A percentile compares a stretch with the other conserved stretches of the same genome.
These are phyloP conservation scores for Elaeis oleifera DNA, from an alignment of 202 grass and related monocot species.

Conservation along the genomic window DNA sequence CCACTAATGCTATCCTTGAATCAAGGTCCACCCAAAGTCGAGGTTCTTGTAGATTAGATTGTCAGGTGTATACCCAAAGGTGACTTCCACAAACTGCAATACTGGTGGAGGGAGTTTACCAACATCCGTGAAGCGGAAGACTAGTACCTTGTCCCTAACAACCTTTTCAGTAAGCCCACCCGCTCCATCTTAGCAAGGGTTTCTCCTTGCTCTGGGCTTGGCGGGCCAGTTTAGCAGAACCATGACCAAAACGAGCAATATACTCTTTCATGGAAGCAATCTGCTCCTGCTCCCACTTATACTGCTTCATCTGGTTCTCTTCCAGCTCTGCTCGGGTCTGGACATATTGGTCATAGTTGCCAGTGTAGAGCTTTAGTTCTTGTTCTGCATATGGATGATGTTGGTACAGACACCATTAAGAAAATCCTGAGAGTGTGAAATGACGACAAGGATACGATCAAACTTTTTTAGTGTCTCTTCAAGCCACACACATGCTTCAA, in stretches of 20 bases:
- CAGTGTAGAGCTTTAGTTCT: constrained; percentile 75
- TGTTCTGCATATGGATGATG: constrained; percentile 94
- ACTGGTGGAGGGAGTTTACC: constrained; percentile 84
- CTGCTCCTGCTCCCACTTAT: constrained; percentile 95
- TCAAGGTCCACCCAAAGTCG: constrained; percentile 87
- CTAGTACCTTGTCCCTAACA: constrained; percentile 51
- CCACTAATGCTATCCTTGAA: constrained; percentile 71
- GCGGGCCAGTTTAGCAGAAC: constrained; percentile 87
- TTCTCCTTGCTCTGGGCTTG: constrained; percentile 92
- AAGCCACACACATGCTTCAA: constrained; percentile 95
- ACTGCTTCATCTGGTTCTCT: constrained; percentile 95
- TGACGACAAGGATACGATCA: constrained; percentile 67
- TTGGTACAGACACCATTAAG: constrained; percentile 87
- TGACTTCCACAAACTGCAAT: constrained; percentile 79
- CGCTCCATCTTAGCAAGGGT: constrained; percentile 96
- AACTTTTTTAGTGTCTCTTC: constrained; percentile 81
- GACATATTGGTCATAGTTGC: constrained; percentile 84
- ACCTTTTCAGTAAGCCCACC: constrained; percentile 72
- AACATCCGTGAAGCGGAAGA: constrained; percentile 71
- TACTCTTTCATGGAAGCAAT: constrained; percentile 83
- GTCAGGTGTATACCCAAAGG: constrained; percentile 77
- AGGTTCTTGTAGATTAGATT: constrained; percentile 79
- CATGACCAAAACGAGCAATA: constrained; percentile 83
- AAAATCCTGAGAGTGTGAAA: constrained; percentile 85
- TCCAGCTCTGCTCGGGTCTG: constrained; percentile 72